Percentiles rank a stretch among this genome's conserved stretches.
Evolutionary conservation across 257 asterid species (phyloP).

Genomic region (Solanum megistacrolobum): DNA sequence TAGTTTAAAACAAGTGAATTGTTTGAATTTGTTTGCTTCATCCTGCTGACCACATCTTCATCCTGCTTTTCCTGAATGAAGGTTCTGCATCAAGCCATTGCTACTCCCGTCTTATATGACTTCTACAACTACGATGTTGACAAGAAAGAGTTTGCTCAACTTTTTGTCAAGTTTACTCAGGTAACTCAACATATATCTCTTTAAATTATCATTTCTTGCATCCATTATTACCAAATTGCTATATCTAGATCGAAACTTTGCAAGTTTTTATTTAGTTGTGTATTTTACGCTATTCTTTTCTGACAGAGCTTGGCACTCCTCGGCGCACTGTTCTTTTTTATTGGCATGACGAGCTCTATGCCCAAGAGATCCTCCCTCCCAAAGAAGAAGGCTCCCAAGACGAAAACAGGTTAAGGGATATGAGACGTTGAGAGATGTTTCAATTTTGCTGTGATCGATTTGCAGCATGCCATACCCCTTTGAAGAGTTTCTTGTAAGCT

Average conservation of each 20-base stretch:
- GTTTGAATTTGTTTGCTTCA: background rate
- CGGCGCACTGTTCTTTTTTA: conserved; percentile 75
- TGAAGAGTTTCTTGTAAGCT: background rate
- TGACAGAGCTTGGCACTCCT: conserved; percentile 62
- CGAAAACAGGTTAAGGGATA: conserved; percentile 39
- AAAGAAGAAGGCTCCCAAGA: conserved; percentile 63
- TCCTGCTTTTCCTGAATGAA: conserved; percentile 9
- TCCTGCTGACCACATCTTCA: background rate
- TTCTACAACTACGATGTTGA: conserved; percentile 85
- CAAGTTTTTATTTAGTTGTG: background rate
- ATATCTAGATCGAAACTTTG: background rate
- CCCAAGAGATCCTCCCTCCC: conserved; percentile 49
- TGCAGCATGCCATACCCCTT: background rate
- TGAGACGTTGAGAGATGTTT: conserved; percentile 4
- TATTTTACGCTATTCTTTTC: background rate
- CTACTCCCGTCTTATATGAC: conserved; percentile 70
- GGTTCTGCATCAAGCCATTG: conserved; percentile 70
- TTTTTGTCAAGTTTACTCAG: conserved; percentile 70
- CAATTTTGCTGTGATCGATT: background rate
- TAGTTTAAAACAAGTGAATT: background rate
- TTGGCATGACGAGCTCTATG: conserved; percentile 85
- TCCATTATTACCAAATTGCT: background rate
- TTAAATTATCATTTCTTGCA: background rate
- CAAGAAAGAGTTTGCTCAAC: conserved; percentile 58
- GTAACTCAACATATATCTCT: conserved; percentile 10